Evolutionary conservation across 2,329 filamentous ascomycete genomes (phyloP), one percentile per base, ranked within the genome.

Genomic region (Cladobotryum protrusum): DNA sequence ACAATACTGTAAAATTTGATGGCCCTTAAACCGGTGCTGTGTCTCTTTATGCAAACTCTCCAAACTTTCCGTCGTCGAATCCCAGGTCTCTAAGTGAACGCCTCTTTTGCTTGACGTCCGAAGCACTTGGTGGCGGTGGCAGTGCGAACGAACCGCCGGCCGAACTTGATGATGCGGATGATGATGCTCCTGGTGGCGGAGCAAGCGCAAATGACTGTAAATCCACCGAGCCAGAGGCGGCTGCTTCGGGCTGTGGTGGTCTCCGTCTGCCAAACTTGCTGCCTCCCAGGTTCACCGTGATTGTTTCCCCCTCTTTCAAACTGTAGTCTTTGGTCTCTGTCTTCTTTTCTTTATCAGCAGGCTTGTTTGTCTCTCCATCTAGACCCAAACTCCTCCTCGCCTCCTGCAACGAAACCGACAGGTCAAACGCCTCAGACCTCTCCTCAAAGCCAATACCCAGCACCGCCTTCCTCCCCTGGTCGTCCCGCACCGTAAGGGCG

Each of bases 371-470:
- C 18, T 61, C 61, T 7, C 61, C 67, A 41, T 82, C 79, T 62
- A 86, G 74, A 0, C 82, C 84, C 6, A 91, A 67, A 2, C 82
- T 79, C 67, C 86, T 85, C 59, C 86, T 75, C 17, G 84, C 85
- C 66, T 93, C 89, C 67, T 91, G 86, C 64, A 95, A 71, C 14
- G 85, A 81, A 46, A 95, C 86, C 54, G 82, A 81, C 61, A 95
- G 90, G 64, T 96, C 89, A 59, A 95, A 92, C 1, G 90, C 88
- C 59, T 92, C 87, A 61, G 81, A 83, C 45, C 90, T 75, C 67
- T 95, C 89, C 72, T 95, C 89, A 63, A 95, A 95, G 9, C 89
- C 90, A 57, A 95, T 81, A 9, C 90, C 89, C 52, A 96, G 70
- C 42, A 87, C 79, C 11, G 90, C 89, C 66, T 89, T 91, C 58